A percentile compares a stretch with the other conserved stretches of the same genome.
Conservation (phyloP, 1,284 basidiomycete genomes). For the Grifola frondosa region DNA sequence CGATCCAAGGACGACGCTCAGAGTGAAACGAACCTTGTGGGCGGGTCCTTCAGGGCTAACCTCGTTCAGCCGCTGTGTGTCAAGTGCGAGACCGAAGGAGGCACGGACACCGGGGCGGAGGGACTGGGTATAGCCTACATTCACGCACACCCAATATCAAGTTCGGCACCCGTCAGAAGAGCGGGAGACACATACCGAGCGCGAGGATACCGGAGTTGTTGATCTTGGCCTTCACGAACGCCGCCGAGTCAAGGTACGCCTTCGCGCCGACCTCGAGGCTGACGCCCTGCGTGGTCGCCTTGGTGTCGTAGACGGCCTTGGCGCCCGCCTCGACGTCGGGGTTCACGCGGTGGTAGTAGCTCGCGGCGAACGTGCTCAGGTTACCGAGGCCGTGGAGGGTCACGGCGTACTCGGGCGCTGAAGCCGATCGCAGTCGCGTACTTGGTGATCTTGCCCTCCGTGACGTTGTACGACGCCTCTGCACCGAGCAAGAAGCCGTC, state of each 20-base stretch:
- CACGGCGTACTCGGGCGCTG: constrained; percentile 94
- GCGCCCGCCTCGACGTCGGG: constrained; percentile 96
- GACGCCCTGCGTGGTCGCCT: constrained; percentile 85
- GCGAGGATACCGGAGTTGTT: constrained; percentile 93
- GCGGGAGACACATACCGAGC: constrained; percentile 51
- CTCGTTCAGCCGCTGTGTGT: constrained; percentile 87
- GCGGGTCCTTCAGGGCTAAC: constrained; percentile 57
- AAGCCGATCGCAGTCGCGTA: constrained; percentile 94
- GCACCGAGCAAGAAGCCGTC: constrained; percentile 97
- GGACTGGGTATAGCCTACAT: constrained; percentile 81
- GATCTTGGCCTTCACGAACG: constrained; percentile 98
- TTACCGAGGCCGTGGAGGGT: constrained; percentile 95
- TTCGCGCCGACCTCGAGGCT: constrained; percentile 96
- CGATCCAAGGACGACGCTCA: not conserved
- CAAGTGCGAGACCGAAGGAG: constrained; percentile 89
- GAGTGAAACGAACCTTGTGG: constrained; percentile 57
- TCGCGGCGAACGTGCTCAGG: constrained; percentile 91
- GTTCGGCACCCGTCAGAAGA: constrained; percentile 6
- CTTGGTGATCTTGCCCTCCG: constrained; percentile 87
- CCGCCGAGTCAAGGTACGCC: constrained; percentile 88
- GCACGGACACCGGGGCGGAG: constrained; percentile 96
- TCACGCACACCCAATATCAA: not conserved
- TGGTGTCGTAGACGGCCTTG: constrained; percentile 96
- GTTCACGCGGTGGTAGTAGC: constrained; percentile 98
- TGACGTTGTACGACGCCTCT: constrained; percentile 96